A percentile compares a stretch with the other conserved stretches of the same genome.
Evolutionary conservation across 495 filamentous ascomycete species (phyloP).

Genomic region (Penicillium silybi): DNA sequence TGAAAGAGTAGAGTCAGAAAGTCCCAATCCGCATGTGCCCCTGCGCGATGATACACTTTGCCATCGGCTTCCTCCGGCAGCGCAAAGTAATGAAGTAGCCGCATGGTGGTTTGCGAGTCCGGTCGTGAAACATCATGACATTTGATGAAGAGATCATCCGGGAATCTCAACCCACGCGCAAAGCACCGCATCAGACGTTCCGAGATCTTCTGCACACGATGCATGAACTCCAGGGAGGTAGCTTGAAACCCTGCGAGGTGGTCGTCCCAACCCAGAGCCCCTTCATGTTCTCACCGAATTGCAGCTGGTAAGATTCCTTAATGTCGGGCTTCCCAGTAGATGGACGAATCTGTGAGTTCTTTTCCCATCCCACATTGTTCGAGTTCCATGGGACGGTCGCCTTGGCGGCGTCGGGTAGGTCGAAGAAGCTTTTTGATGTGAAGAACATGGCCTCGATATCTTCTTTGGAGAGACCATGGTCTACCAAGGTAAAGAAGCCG

Average conservation of each 20-base stretch:
- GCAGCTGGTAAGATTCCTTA: constrained; percentile 62
- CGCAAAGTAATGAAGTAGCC: constrained; percentile 57
- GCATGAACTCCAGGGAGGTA: constrained; percentile 49
- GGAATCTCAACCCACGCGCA: constrained; percentile 54
- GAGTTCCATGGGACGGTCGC: constrained; percentile 49
- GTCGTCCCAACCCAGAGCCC: constrained; percentile 48
- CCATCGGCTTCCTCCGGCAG: constrained; percentile 40
- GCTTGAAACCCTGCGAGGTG: constrained; percentile 47
- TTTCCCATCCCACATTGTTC: constrained; percentile 63
- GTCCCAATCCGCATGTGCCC: constrained; percentile 63
- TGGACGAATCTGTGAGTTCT: constrained; percentile 56
- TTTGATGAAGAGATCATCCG: constrained; percentile 52
- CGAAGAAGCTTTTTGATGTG: constrained; percentile 51
- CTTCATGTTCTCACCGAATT: constrained; percentile 52
- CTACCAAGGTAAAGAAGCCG: constrained; percentile 58
- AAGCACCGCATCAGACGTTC: constrained; percentile 58
- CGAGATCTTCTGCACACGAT: constrained; percentile 45
- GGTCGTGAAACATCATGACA: constrained; percentile 47
- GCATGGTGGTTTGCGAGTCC: constrained; percentile 52
- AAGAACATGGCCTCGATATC: constrained; percentile 54
- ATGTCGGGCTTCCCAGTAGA: constrained; percentile 57
- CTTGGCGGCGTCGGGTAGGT: constrained; percentile 50
- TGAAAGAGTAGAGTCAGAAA: constrained; percentile 66
- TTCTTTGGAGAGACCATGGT: constrained; percentile 50
- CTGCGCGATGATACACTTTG: constrained; percentile 54